Base-by-base conservation (phyloP, 768 basidiomycete genomes). In the Agrocybe chaxingu region DNA sequence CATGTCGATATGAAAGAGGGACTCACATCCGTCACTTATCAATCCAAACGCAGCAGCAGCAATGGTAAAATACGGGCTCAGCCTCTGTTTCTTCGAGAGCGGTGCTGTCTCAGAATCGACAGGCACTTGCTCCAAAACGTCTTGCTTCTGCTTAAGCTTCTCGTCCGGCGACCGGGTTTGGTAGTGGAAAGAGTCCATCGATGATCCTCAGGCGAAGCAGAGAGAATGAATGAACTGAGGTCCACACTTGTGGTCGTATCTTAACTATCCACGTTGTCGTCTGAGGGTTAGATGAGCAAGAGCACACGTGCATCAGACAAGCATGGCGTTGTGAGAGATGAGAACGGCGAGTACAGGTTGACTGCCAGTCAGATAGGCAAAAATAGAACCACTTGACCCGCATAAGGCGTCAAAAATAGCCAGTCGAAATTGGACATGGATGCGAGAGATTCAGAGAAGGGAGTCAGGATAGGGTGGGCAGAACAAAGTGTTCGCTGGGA, bases 11-110 rank as follows among this genome's bases (percentile, higher is more conserved):
- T 19, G 18, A 12, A 18, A 24, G 10, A 51, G 46, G 4, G 18
- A 66, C 65, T 60, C 59, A 80, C 81, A 80, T 42, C 82, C 81
- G 67, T 84, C 82, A 44, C 75, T 78, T 57, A 87, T 81, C 33
- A 87, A 68, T 29, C 84, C 85, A 59, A 82, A 84, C 3, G 80
- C 85, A 13, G 81, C 72, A 24, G 82, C 80, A 34, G 74, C 66
- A 58, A 88, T 85, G 7, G 84, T 84, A 62, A 86, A 81, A 62
- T 79, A 79, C 10, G 73, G 71, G 54, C 83, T 85, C 45, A 83
- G 60, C 9, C 58, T 61, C 59, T 82, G 77, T 57, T 69, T 81
- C 34, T 51, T 54, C 9, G 56, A 43, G 18, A 43, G 40, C 32
- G 24, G 39, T 16, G 5, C 5, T 42, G 11, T 13, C 33, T 7